phyloP scores from a whole-genome alignment of 176 grass and related monocot genomes.

The Melocanna baccifera region DNA sequence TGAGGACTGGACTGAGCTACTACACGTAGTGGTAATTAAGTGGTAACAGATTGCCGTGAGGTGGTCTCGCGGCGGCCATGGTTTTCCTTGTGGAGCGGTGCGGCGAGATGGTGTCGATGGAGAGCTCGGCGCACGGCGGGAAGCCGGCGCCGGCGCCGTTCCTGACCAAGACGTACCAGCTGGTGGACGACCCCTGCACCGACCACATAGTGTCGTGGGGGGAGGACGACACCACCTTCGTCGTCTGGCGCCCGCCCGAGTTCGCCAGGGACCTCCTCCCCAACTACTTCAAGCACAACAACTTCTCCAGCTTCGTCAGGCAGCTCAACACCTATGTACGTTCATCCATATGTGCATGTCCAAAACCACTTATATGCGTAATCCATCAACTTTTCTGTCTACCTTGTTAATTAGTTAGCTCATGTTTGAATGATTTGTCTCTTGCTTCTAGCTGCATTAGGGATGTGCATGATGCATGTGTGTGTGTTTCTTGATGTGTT shows the following conservation, averaged over 20 bases:
- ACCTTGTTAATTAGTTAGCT: background rate
- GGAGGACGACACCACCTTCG: constrained; percentile 78
- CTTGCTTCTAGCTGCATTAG: background rate
- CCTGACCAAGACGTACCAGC: constrained; percentile 93
- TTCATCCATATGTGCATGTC: background rate
- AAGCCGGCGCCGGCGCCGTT: constrained; percentile 87
- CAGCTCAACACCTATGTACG: constrained; percentile 99
- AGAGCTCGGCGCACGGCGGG: constrained; percentile 35
- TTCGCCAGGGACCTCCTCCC: constrained; percentile 89
- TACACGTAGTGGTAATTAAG: too few relatives aligned
- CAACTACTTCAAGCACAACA: constrained; percentile 99
- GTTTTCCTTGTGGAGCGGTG: constrained; percentile 67
- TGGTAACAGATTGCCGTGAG: background rate
- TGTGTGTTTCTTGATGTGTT: background rate
- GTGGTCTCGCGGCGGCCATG: constrained; percentile 16
- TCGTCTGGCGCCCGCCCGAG: constrained; percentile 88
- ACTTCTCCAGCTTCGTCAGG: constrained; percentile 97
- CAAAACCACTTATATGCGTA: background rate
- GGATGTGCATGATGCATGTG: background rate
- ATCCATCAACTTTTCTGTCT: background rate
- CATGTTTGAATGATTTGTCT: background rate
- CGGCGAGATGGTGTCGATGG: constrained; percentile 73
- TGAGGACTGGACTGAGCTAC: background rate
- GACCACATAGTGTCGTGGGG: constrained; percentile 99
- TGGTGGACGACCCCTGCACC: constrained; percentile 97